phyloP scores from a whole-genome alignment of 345 rosid species.

The Firmiana major region DNA sequence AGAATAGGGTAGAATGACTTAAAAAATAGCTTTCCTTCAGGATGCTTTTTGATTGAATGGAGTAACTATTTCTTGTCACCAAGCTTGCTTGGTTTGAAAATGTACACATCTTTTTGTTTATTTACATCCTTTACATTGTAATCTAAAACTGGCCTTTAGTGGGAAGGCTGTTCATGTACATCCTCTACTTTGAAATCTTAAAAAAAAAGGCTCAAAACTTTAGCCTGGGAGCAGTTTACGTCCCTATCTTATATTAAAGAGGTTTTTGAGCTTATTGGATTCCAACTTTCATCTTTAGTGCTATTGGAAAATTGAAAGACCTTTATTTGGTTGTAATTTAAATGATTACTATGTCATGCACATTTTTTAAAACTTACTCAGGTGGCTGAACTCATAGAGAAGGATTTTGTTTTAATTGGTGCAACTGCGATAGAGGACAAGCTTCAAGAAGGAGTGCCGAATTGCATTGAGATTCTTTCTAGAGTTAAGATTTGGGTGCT shows the following conservation, averaged over 20 bases:
- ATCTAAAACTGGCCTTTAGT: neutral
- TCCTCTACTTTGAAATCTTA: neutral
- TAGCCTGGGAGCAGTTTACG: neutral
- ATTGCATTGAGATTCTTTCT: conserved; percentile 89
- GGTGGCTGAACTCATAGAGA: conserved; percentile 92
- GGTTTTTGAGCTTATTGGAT: neutral
- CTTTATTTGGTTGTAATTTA: neutral
- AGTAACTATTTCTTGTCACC: neutral
- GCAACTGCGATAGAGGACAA: conserved; percentile 97
- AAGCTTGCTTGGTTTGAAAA: neutral
- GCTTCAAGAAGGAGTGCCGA: conserved; percentile 98
- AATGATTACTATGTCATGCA: conserved; percentile 4
- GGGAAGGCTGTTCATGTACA: neutral
- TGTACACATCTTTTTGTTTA: neutral
- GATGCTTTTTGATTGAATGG: neutral
- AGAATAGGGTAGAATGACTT: neutral
- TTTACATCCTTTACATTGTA: neutral
- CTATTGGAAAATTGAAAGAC: neutral
- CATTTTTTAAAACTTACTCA: conserved; percentile 30
- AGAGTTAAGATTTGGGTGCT: conserved; percentile 97
- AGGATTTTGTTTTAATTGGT: conserved; percentile 85
- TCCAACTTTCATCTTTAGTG: neutral
- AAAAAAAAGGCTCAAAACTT: neutral
- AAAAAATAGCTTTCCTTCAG: neutral
- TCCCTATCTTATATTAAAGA: neutral